These are phyloP conservation scores for Tolypocladium album DNA, from an alignment of 2,329 filamentous ascomycete genomes.

Conservation along the genomic window DNA sequence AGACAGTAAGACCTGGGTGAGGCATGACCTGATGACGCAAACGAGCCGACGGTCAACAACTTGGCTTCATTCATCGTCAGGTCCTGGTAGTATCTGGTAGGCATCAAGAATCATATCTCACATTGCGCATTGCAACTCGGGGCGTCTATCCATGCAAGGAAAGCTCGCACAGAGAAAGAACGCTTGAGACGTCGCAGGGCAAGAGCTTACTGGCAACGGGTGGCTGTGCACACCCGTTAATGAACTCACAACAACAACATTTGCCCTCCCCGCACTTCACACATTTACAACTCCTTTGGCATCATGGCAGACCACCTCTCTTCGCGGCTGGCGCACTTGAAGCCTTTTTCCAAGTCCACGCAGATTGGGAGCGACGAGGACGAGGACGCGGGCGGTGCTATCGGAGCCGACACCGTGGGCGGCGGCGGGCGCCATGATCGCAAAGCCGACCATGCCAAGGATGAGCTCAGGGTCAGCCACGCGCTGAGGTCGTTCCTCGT, in stretches of 20 bases:
- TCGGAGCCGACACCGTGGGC: conserved; percentile 33
- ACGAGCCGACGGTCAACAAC: neutral
- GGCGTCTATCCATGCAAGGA: neutral
- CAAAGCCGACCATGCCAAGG: conserved; percentile 36
- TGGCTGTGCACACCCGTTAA: neutral
- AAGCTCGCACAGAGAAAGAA: neutral
- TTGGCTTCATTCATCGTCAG: neutral
- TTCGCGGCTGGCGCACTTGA: conserved; percentile 16
- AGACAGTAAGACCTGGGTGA: neutral
- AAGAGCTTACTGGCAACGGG: neutral
- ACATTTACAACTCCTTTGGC: neutral
- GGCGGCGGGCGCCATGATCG: conserved; percentile 48
- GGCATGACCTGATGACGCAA: neutral
- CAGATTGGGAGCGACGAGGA: conserved; percentile 14
- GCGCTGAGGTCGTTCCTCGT: conserved; percentile 45
- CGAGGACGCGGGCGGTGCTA: conserved; percentile 22
- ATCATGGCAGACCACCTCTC: conserved; percentile 16
- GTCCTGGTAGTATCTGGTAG: neutral
- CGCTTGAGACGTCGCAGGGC: neutral
- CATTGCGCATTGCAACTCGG: neutral
- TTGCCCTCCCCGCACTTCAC: neutral
- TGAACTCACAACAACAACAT: neutral
- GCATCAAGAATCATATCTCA: neutral
- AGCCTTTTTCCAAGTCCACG: conserved; percentile 16
- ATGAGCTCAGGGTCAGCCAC: conserved; percentile 47